phyloP scores from a whole-genome alignment of 2,329 filamentous ascomycete genomes.

The Diaporthe batatas region DNA sequence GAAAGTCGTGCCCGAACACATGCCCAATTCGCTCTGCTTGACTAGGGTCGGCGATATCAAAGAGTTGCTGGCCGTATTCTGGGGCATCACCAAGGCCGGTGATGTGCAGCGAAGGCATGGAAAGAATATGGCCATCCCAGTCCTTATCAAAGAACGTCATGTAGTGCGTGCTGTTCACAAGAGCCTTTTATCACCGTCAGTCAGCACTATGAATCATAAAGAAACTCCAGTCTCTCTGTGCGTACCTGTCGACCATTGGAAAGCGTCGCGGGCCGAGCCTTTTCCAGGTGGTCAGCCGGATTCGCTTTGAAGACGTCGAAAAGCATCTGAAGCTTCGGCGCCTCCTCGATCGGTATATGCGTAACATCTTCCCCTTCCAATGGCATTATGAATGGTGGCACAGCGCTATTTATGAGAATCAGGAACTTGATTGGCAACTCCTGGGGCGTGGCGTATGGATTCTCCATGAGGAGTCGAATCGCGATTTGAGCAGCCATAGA shows the following conservation, averaged over 20 bases:
- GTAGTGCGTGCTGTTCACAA: constrained; percentile 35
- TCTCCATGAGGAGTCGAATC: constrained; percentile 36
- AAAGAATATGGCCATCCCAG: constrained; percentile 39
- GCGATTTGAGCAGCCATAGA: constrained; percentile 40
- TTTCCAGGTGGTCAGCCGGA: constrained; percentile 33
- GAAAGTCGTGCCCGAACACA: constrained; percentile 41
- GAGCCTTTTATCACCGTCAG: constrained; percentile 24
- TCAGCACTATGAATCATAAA: background rate
- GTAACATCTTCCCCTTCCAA: constrained; percentile 36
- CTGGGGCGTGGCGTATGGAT: constrained; percentile 40
- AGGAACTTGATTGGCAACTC: constrained; percentile 41
- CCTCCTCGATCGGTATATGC: constrained; percentile 38
- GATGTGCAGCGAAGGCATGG: constrained; percentile 40
- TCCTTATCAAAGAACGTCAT: constrained; percentile 39
- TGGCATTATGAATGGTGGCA: constrained; percentile 38
- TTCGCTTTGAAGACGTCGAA: constrained; percentile 42
- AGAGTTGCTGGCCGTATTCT: constrained; percentile 39
- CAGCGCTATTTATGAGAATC: constrained; percentile 40
- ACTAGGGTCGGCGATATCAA: constrained; percentile 34
- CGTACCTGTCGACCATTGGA: constrained; percentile 38
- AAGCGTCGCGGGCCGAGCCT: constrained; percentile 35
- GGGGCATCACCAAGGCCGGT: constrained; percentile 36
- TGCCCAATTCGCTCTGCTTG: constrained; percentile 37
- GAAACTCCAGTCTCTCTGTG: background rate
- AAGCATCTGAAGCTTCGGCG: constrained; percentile 30